Conservation (phyloP, 805 yeast genomes). For the Saturnispora gosingensis region DNA sequence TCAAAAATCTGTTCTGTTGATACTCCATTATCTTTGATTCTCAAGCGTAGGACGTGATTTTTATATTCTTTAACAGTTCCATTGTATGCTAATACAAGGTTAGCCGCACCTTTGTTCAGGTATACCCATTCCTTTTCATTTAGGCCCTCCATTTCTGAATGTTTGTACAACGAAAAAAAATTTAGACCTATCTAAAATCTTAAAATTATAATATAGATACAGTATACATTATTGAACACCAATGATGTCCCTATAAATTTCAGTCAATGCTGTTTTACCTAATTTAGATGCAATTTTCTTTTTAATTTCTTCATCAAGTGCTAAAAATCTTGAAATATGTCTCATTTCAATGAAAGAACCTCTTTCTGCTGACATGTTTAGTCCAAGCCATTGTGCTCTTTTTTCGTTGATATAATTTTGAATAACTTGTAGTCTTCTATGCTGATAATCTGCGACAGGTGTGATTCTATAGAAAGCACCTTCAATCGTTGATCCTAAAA, state of each 20-base stretch:
- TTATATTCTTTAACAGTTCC: conserved; percentile 28
- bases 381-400: conserved; percentile 61
- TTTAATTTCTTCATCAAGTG: conserved; percentile 49
- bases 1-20: conserved; percentile 33
- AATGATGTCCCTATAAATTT: conserved; percentile 57
- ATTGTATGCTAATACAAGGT: conserved; percentile 34
- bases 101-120: conserved; percentile 41
- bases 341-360: conserved; percentile 62
- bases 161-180: neutral
- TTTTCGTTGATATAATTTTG: conserved; percentile 84
- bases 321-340: conserved; percentile 43
- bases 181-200: neutral
- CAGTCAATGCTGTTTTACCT: conserved; percentile 47
- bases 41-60: conserved; percentile 32
- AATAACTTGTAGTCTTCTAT: conserved; percentile 71
- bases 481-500: conserved; percentile 65
- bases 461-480: conserved; percentile 69
- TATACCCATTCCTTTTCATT: conserved; percentile 29
- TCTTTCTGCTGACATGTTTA: conserved; percentile 66
- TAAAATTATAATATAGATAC: neutral
- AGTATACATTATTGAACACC: conserved; percentile 18
- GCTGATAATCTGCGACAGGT: conserved; percentile 68
- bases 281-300: conserved; percentile 45
- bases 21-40: conserved; percentile 28
- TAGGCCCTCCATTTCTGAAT: neutral